Evolutionary conservation across 2,329 filamentous ascomycete genomes (phyloP).

Genomic region (Cylindrodendrum hubeiense): DNA sequence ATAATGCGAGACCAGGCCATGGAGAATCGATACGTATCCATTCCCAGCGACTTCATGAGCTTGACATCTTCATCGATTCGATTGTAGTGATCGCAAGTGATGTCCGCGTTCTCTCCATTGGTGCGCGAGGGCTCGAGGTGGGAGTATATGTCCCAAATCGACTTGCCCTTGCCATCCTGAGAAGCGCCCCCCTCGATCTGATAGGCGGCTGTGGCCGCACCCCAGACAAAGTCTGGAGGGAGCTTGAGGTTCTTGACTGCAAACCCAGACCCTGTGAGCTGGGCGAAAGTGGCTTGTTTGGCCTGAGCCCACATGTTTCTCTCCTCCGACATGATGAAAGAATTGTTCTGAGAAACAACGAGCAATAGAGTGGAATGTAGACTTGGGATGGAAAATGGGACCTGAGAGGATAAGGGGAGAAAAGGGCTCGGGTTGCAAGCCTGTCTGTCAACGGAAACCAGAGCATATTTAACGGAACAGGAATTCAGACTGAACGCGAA

Average conservation of each 20-base stretch:
- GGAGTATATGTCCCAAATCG: conserved; percentile 52
- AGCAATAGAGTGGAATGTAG: no score
- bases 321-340: neutral
- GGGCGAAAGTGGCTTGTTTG: neutral
- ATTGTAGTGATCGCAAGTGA: conserved; percentile 56
- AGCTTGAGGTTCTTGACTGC: conserved; percentile 27
- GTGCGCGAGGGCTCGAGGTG: conserved; percentile 50
- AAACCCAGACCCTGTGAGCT: neutral
- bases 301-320: neutral
- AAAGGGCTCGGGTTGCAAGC: no score
- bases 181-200: conserved; percentile 52
- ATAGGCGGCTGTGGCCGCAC: conserved; percentile 52
- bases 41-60: conserved; percentile 66
- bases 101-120: conserved; percentile 55
- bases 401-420: no score
- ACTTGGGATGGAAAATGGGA: no score
- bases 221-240: conserved; percentile 50
- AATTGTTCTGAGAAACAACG: no score
- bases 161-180: conserved; percentile 51
- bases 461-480: no score
- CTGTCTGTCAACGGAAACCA: no score
- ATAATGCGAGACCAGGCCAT: conserved; percentile 74
- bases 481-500: no score
- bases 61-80: conserved; percentile 63
- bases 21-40: conserved; percentile 71